phyloP scores from a whole-genome alignment of 768 basidiomycete species.

The Auricularia sp. region DNA sequence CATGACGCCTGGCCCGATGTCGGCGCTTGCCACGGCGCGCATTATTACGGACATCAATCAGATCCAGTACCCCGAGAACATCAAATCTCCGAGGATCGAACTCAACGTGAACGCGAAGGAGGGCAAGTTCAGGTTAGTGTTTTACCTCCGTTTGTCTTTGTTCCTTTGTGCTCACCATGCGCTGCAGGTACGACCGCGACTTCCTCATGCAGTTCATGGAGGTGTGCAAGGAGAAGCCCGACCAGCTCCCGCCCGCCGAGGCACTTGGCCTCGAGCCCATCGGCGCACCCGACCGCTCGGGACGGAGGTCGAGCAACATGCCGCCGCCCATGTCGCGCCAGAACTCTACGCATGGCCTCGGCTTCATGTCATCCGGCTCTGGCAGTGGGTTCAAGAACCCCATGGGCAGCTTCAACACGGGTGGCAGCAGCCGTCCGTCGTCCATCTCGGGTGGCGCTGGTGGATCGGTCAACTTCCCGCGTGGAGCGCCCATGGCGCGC shows the following conservation, averaged over 20 bases:
- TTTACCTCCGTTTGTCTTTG: slow-evolving; percentile 1
- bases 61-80: slow-evolving; percentile 73
- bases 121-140: slow-evolving; percentile 74
- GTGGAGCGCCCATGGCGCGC: slow-evolving; percentile 43
- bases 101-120: slow-evolving; percentile 77
- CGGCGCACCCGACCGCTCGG: slow-evolving; percentile 20
- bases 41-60: slow-evolving; percentile 73
- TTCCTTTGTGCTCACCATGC: neutral
- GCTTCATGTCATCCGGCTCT: slow-evolving; percentile 4
- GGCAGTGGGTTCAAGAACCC: neutral
- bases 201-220: slow-evolving; percentile 96
- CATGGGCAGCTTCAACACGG: slow-evolving; percentile 19
- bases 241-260: slow-evolving; percentile 77
- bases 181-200: slow-evolving; percentile 81
- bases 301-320: slow-evolving; percentile 35
- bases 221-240: slow-evolving; percentile 92
- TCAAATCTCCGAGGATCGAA: slow-evolving; percentile 72
- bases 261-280: slow-evolving; percentile 81
- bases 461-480: neutral
- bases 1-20: slow-evolving; percentile 15
- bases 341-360: slow-evolving; percentile 14
- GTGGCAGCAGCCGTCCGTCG: slow-evolving; percentile 9
- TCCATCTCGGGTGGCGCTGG: neutral
- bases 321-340: slow-evolving; percentile 32
- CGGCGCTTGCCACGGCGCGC: slow-evolving; percentile 61